Conservation (phyloP, 176 grass and related monocot species). For the Cocos nucifera region DNA sequence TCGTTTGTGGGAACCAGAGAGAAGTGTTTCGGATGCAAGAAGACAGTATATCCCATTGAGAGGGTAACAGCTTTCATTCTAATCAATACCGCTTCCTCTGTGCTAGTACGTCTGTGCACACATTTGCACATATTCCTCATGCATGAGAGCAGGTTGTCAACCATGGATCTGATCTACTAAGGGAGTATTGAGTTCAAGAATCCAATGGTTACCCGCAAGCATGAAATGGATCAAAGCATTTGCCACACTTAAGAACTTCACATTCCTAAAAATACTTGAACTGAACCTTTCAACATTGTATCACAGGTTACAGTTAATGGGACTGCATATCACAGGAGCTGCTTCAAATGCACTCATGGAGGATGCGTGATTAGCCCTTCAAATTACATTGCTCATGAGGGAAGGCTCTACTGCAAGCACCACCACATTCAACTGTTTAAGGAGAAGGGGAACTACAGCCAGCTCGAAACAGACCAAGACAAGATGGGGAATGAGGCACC, state of each 20-base stretch:
- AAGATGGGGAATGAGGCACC: conserved; percentile 19
- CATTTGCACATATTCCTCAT: too few species aligned
- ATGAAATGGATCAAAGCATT: too few species aligned
- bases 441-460: conserved; percentile 92
- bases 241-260: too few species aligned
- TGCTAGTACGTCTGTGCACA: too few species aligned
- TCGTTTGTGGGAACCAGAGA: conserved; percentile 88
- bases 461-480: conserved; percentile 64
- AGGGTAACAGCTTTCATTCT: conserved; percentile 44
- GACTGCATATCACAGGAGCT: conserved; percentile 87
- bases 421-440: conserved; percentile 91
- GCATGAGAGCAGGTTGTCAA: too few species aligned
- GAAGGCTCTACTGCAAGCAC: conserved; percentile 97
- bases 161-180: too few species aligned
- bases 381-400: conserved; percentile 91
- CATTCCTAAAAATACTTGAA: too few species aligned
- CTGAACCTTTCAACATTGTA: background rate
- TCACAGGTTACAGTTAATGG: conserved; percentile 78
- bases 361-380: conserved; percentile 98
- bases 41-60: conserved; percentile 92
- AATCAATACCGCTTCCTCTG: too few species aligned
- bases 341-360: conserved; percentile 97
- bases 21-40: conserved; percentile 85
- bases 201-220: too few species aligned
- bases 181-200: too few species aligned